Base-by-base conservation (phyloP, 1,284 basidiomycete species). In the Neotropicomus parvogracilis region DNA sequence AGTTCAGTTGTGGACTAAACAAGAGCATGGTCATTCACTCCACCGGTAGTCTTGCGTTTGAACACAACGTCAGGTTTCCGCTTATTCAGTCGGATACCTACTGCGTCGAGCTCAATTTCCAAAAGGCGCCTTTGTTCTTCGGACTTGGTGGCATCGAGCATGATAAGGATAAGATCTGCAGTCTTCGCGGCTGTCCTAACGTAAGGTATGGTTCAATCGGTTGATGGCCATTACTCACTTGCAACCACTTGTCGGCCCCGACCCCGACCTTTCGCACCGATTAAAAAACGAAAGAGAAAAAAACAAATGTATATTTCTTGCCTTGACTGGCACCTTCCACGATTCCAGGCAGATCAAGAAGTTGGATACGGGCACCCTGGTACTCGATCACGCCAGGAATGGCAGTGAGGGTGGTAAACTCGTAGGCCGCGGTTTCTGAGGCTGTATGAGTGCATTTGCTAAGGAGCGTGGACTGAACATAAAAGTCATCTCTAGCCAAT, bases 131-230 rank as follows among this genome's bases (percentile, higher is more conserved):
- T 83, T 64, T 99, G 97, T 66, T 97, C 92, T 39, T 92, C 87
- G 4, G 91, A 91, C 68, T 99, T 99, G 7, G 94, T 98, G 4
- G 95, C 94, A 63, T 98, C 95, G 44, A 95, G 78, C 90, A 97
- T 94, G 58, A 98, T 80, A 44, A 97, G 72, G 56, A 98, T 95
- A 36, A 98, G 75, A 69, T 99, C 95, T 2, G 95, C 94, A 2
- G 95, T 99, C 73, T 97, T 97, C 19, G 91, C 93, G 20, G 92
- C 85, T 77, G 59, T 21, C 17, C 28, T n/a, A 29, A 36, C 19
- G 32, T 54, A 29, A 46, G 43, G 27, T 28, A 38, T 37, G 37
- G 11, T 38, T 40, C 26, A 16, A 32, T 52, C 27, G 24, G n/a
- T 13, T 29, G 33, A 43, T 17, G 36, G 28, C 12, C 12, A 11